Evolutionary conservation across 768 basidiomycete genomes (phyloP), one percentile per base, ranked within the genome.

Genomic region (Auricularia cornea): DNA sequence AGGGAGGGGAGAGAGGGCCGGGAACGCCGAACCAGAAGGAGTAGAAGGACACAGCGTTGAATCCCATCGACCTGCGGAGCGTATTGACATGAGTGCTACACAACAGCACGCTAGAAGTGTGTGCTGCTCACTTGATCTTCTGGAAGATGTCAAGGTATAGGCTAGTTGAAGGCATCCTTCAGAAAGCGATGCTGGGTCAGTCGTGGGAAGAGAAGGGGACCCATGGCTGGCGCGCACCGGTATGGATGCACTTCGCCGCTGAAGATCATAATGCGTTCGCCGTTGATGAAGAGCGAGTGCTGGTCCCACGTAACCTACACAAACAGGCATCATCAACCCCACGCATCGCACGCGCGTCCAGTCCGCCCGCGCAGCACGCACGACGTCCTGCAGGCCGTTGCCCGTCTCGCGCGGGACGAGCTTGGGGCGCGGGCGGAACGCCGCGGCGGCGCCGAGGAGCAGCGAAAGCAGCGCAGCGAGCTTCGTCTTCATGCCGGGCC

Each of bases 191-290:
- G 44, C 14, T 75, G 72, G 82, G 83, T 83, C 29, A 84, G 70
- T 59, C 54, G 69, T 32, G 76, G 75, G 60, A 78, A 73, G 2
- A 82, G 82, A 62, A 79, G 78, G 0, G 79, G 80, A 1, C 20
- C 6, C 20, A 0, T 8, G 35, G 35, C 3, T 38, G 35, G 38
- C 3, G 80, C 81, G 0, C 81, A 66, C 66, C 85, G 76, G 80
- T 83, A 86, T 18, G 86, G 80, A 68, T 87, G 85, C 61, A 85
- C 75, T 70, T 88, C 86, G 30, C 85, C 86, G 12, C 82, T 82
- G 48, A 83, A 79, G 57, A 86, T 78, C 72, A 85, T 85, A n/a
- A 81, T 67, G 5, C 84, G 77, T 65, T 85, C 82, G 5, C 83
- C 84, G 0, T 80, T 74, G 56, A 87, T 81, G 69, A 77, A 84